Evolutionary conservation across 148 eudicot species (phyloP), one percentile per base, ranked within the genome.

Genomic region (Camellia granthamiana): DNA sequence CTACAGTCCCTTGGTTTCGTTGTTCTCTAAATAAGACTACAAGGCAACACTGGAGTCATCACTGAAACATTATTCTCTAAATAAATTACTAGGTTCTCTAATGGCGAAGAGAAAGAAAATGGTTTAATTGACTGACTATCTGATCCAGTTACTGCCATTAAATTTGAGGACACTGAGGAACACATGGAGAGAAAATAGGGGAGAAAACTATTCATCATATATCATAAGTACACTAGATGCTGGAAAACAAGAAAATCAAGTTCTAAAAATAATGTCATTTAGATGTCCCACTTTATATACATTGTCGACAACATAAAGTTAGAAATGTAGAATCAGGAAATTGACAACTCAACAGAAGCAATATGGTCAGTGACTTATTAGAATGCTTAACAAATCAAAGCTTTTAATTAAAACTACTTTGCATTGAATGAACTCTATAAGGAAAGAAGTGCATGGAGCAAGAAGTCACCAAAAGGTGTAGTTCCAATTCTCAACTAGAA

Each of bases 401-500:
- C 4, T 16, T 62, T 62, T 19, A 62, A n/a, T 62, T 62, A 58
- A 13, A 15, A 58, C 14, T 58, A 58, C 12, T 8, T 58, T 0
- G 61, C 15, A 12, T 12, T 19, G 21, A 62, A 18, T 62, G 5
- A 23, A 19, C 12, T 12, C 62, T 62, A 4, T 11, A 23, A 19
- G 3, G 9, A 42, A 12, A 67, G 38, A 42, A 12, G 13, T 7
- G 16, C 71, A 66, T 47, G 60, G 44, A 65, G 46, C 65, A 65
- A 23, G 19, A 72, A 56, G 7, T 41, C 1, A 49, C 77, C 18
- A 59, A 65, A 46, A 56, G 3, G 9, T 51, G 12, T 54, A 51
- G 14, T 63, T 51, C 38, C 62, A 67, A 5, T 52, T 59, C 61
- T 70, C 75, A 19, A 56, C 12, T 69, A 61, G 75, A 60, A 70